Evolutionary conservation across 495 filamentous ascomycete genomes (phyloP), one percentile per base, ranked within the genome.

Genomic region (Xylaria scruposa): DNA sequence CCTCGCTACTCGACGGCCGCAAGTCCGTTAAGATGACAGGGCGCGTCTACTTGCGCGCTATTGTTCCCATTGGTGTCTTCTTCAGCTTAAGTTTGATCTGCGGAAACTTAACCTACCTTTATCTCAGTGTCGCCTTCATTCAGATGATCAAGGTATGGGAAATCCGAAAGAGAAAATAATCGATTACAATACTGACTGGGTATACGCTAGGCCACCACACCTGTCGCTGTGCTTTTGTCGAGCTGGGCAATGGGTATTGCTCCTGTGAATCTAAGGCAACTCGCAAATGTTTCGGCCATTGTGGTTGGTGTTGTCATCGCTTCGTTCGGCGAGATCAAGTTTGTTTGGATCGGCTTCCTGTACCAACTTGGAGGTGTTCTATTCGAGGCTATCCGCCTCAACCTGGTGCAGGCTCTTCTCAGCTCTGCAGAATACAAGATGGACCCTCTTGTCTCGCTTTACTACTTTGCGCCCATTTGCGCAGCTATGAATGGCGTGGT

Each of bases 381-480:
- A 78, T 97, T 97, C 81, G 94, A 98, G 84, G 94, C 94, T 67
- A 90, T 93, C 75, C 93, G 94, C 76, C 88, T 98, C 74, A 93
- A 94, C 81, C 91, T 98, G 92, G 93, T 98, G 56, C 91, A 97
- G 85, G 90, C 90, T 54, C 87, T 98, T 61, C 89, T 98, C 68
- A 94, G 90, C 88, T 93, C 92, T 13, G 86, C 92, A 64, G 94
- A 97, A 84, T 97, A 90, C 89, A 97, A 97, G 90, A 98, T 98
- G 94, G 94, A 98, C 81, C 94, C 94, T 64, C 88, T 97, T 49
- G 94, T 98, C 46, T 97, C 95, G 9, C 88, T 98, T 13, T 98
- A 97, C 89, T 97, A 98, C 87, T 98, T 95, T 76, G 94, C 95
- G 12, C 94, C 94, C 8, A 90, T 95, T 74, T 98, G 94, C 84